Base-by-base conservation (phyloP, 768 basidiomycete genomes). In the Amanita muscaria region DNA sequence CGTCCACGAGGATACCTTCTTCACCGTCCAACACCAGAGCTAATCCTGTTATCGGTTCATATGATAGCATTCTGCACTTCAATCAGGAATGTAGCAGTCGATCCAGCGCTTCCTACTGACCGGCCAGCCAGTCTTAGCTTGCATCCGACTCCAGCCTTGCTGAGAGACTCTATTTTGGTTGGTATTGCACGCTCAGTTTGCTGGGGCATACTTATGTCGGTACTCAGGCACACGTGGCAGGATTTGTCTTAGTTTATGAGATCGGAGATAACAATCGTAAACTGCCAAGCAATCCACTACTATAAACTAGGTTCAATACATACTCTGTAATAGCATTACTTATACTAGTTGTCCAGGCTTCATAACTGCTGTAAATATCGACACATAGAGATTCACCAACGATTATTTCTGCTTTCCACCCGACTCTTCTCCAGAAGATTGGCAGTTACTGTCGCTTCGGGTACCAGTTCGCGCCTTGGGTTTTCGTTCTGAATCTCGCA, bases 61-160 rank as follows among this genome's bases (percentile, higher is more conserved):
- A 80, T 23, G 70, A 65, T 27, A 80, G 65, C 50, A 83, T 64
- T 53, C 82, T 85, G 44, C 27, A 39, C 31, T 40, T 21, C 25
- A 42, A 29, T 36, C 7, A 27, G 5, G n/a, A 30, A 27, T 25
- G 19, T 33, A 27, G 8, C 25, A 14, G 24, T 21, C 23, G 15
- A 12, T 29, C 40, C 14, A 21, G 40, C 11, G 25, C 27, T 39
- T 35, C 24, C 27, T 15, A 56, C 72, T 47, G 59, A 81, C 80
- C 74, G 65, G 52, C 79, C 80, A 19, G 75, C 74, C 37, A 83
- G 59, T 46, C 79, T 67, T 49, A 83, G 51, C 61, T 83, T 83
- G 44, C 61, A 63, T 36, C 75, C 74, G 36, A 66, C 51, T 11
- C 10, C 40, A 42, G 40, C 22, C 30, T 34, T 16, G 35, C 42